These are phyloP conservation scores for Ceratocystis ficicola DNA, from an alignment of 2,329 filamentous ascomycete species.

Conservation along the genomic window DNA sequence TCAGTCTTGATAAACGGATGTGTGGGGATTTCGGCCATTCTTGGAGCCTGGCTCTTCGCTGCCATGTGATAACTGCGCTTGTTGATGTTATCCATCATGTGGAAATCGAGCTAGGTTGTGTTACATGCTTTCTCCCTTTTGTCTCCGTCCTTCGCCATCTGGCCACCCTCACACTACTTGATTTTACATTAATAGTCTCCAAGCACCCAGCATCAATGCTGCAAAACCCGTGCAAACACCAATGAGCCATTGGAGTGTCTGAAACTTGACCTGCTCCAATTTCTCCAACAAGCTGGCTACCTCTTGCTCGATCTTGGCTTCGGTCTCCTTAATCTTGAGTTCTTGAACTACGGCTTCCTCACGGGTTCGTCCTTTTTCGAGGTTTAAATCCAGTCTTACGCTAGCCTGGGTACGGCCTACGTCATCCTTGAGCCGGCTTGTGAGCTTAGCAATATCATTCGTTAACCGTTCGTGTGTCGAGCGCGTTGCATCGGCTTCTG, in stretches of 20 bases:
- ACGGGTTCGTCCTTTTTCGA: conserved; percentile 91
- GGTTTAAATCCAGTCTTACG: conserved; percentile 80
- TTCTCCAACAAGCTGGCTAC: conserved; percentile 81
- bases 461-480: conserved; percentile 83
- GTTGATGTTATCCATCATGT: background rate
- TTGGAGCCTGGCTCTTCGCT: background rate
- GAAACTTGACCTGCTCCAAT: conserved; percentile 94
- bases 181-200: conserved; percentile 53
- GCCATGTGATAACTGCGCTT: background rate
- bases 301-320: conserved; percentile 97
- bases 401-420: conserved; percentile 88
- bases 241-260: conserved; percentile 96
- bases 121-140: background rate
- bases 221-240: conserved; percentile 61
- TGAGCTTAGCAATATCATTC: conserved; percentile 90
- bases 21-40: background rate
- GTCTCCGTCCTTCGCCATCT: background rate
- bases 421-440: conserved; percentile 79
- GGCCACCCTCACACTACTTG: background rate
- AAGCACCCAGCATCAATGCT: conserved; percentile 55
- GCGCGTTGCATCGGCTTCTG: conserved; percentile 77
- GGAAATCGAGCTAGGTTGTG: background rate
- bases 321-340: conserved; percentile 96
- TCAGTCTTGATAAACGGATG: background rate
- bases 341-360: conserved; percentile 96